Percentiles rank a stretch among this genome's conserved stretches.
Evolutionary conservation across 2,329 filamentous ascomycete species (phyloP).

Genomic region (Epichloe typhina): DNA sequence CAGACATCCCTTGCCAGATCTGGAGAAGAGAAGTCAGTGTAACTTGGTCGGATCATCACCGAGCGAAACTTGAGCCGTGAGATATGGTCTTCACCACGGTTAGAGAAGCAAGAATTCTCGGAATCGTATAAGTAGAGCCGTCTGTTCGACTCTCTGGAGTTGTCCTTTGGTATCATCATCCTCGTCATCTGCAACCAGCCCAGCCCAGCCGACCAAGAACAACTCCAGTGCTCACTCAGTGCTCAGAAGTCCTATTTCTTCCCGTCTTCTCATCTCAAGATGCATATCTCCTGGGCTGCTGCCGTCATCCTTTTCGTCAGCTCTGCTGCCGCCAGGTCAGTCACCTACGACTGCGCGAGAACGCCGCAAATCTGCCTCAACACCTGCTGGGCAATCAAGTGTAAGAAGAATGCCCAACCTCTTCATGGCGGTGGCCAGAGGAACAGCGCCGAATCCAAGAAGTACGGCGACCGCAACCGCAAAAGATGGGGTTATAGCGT

Average conservation of each 20-base stretch:
- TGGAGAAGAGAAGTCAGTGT: not conserved
- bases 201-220: not conserved
- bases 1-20: not conserved
- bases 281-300: not conserved
- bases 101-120: not conserved
- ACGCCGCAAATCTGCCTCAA: slow-evolving; percentile 1
- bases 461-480: not conserved
- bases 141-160: not conserved
- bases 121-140: not conserved
- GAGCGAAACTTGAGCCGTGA: not conserved
- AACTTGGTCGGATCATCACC: not conserved
- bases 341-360: not conserved
- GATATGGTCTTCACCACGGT: not conserved
- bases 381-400: slow-evolving; percentile 1
- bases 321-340: not conserved
- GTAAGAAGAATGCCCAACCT: not conserved
- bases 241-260: not conserved
- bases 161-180: not conserved
- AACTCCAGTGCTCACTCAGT: not conserved
- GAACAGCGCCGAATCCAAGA: not conserved
- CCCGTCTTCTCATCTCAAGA: not conserved
- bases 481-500: not conserved
- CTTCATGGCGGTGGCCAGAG: not conserved
- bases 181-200: not conserved
- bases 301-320: not conserved